These are phyloP conservation scores for Hyphopichia buzzinii DNA, from an alignment of 1,139 yeast species.

Conservation along the genomic window DNA sequence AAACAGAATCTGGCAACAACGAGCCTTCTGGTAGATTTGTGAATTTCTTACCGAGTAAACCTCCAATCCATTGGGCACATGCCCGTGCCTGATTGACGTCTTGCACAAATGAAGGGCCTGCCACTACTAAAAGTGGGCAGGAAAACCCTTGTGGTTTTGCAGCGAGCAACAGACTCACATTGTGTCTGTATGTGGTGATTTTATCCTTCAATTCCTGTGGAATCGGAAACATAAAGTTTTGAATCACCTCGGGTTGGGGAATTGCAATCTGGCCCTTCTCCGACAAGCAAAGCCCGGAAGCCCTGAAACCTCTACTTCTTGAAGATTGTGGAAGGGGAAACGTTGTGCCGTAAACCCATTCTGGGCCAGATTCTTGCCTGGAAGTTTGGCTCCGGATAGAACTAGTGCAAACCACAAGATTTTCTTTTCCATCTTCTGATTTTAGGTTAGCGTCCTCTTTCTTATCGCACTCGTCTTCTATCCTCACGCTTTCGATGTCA, in stretches of 20 bases:
- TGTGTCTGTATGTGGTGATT: conserved; percentile 22
- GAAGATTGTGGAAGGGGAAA: conserved; percentile 9
- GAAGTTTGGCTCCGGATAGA: not conserved
- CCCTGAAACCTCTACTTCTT: conserved; percentile 7
- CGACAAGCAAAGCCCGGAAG: conserved; percentile 21
- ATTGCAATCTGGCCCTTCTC: conserved; percentile 35
- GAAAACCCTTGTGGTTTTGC: conserved; percentile 6
- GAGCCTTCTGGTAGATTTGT: conserved; percentile 2
- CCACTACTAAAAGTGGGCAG: conserved; percentile 31
- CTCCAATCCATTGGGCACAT: conserved; percentile 44
- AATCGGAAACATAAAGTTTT: conserved; percentile 38
- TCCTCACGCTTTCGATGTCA: conserved; percentile 1
- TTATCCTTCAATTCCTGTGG: conserved; percentile 22
- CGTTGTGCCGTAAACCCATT: conserved; percentile 19
- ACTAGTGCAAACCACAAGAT: not conserved
- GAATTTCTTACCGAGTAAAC: conserved; percentile 16
- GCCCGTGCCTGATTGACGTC: conserved; percentile 30
- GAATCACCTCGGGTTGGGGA: conserved; percentile 47
- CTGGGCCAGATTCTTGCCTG: conserved; percentile 6
- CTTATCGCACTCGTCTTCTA: too few relatives aligned
- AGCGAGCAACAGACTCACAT: conserved; percentile 13
- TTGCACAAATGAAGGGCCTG: conserved; percentile 37
- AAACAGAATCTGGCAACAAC: conserved; percentile 12
- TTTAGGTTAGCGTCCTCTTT: too few relatives aligned
- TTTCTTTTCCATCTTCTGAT: not conserved